Evolutionary conservation across 352 stramenopile genomes (phyloP).

Genomic region (Phytophthora constricta): DNA sequence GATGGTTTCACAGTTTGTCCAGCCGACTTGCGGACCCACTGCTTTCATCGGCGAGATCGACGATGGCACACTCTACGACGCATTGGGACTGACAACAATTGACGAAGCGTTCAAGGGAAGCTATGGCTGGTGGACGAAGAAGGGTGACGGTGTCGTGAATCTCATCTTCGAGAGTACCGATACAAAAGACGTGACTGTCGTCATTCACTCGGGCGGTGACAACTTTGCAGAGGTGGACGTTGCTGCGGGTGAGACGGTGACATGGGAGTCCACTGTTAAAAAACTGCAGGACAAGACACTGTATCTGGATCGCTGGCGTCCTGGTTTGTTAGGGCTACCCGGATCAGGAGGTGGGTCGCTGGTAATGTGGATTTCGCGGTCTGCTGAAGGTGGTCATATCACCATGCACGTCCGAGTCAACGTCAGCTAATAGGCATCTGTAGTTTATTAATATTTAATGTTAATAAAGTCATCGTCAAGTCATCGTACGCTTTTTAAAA

Average conservation of each 20-base stretch:
- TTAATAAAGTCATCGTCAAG: not conserved
- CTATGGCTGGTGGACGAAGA: constrained; percentile 49
- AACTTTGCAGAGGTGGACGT: constrained; percentile 46
- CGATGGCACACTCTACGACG: constrained; percentile 40
- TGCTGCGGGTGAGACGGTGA: constrained; percentile 34
- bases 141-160: constrained; percentile 35
- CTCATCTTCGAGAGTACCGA: constrained; percentile 51
- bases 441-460: constrained; percentile 6
- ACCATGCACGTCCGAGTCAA: constrained; percentile 47
- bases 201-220: constrained; percentile 37
- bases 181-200: constrained; percentile 27
- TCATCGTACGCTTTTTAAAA: not conserved
- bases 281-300: constrained; percentile 54
- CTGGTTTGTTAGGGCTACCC: constrained; percentile 39
- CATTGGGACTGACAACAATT: constrained; percentile 29
- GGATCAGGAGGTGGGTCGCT: constrained; percentile 40
- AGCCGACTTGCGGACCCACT: constrained; percentile 61
- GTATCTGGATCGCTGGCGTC: constrained; percentile 64
- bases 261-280: constrained; percentile 41
- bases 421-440: constrained; percentile 33
- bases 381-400: constrained; percentile 34
- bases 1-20: constrained; percentile 55
- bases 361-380: constrained; percentile 44
- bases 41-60: constrained; percentile 55
- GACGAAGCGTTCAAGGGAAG: constrained; percentile 50